phyloP scores from a whole-genome alignment of 2,329 filamentous ascomycete genomes.

The Nothophaeocryptopus gaeumannii region DNA sequence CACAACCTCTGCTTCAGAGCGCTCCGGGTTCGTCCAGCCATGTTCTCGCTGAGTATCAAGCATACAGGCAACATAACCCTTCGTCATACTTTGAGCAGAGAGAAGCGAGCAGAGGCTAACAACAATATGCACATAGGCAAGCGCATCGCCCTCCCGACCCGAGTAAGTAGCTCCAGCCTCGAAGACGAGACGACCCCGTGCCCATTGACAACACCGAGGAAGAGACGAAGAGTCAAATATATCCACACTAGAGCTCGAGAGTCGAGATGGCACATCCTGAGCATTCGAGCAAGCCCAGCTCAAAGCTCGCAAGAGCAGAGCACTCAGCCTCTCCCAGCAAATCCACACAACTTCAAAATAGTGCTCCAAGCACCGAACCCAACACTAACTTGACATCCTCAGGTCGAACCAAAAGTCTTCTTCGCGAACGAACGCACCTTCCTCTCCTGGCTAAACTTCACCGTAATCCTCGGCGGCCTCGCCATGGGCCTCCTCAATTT shows the following conservation, averaged over 20 bases:
- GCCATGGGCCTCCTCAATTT: conserved; percentile 98
- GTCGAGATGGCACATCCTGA: no score
- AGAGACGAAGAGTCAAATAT: no score
- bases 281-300: no score
- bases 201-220: no score
- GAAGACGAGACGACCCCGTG: no score
- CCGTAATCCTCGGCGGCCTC: conserved; percentile 93
- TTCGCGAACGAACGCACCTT: conserved; percentile 99
- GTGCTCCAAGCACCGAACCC: no score
- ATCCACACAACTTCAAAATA: no score
- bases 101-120: no score
- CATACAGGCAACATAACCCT: conserved; percentile 11
- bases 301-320: no score
- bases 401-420: conserved; percentile 97
- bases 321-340: no score
- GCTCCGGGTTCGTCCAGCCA: conserved; percentile 66
- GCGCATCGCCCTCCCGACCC: conserved; percentile 94
- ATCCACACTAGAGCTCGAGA: no score
- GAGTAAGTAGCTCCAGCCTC: conserved; percentile 36
- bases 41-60: not conserved
- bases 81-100: not conserved
- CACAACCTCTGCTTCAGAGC: conserved; percentile 91
- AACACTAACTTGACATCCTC: no score
- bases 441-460: conserved; percentile 99
- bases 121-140: conserved; percentile 63